Evolutionary conservation across 2,329 filamentous ascomycete species (phyloP).

Genomic region (Aquanectria penicillioides): DNA sequence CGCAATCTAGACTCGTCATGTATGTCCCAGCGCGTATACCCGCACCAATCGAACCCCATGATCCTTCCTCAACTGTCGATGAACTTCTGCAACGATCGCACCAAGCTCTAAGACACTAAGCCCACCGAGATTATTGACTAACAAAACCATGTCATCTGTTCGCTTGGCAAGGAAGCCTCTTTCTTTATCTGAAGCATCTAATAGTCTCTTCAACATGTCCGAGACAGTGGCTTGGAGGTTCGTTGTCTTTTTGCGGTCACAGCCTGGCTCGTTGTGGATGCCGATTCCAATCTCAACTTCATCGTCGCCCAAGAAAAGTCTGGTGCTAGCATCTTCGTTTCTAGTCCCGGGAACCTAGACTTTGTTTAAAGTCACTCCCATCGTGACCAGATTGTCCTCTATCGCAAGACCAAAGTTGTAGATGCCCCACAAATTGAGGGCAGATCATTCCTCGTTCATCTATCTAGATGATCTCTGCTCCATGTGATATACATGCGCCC

Average conservation of each 20-base stretch:
- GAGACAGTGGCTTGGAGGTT: not conserved
- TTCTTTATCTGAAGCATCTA: slow-evolving; percentile 58
- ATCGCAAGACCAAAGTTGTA: no score
- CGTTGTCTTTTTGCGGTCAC: not conserved
- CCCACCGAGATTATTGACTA: slow-evolving; percentile 37
- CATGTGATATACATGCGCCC: no score
- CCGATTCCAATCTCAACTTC: not conserved
- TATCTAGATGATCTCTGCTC: no score
- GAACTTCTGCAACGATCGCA: slow-evolving; percentile 29
- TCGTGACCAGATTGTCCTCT: not conserved
- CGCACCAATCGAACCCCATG: slow-evolving; percentile 55
- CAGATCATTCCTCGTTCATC: no score
- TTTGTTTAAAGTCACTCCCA: not conserved
- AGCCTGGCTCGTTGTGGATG: not conserved
- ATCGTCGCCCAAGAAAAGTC: not conserved
- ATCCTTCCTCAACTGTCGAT: slow-evolving; percentile 21
- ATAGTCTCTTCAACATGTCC: slow-evolving; percentile 25
- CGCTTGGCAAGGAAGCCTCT: slow-evolving; percentile 61
- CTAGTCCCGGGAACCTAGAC: not conserved
- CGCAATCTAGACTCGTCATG: slow-evolving; percentile 77
- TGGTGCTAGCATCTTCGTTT: not conserved
- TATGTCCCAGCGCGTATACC: slow-evolving; percentile 59
- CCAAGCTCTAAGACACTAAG: slow-evolving; percentile 33
- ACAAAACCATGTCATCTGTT: slow-evolving; percentile 45
- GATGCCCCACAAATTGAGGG: no score